A percentile compares a stretch with the other conserved stretches of the same genome.
Conservation (phyloP, 1,139 yeast species). For the Protomyces inundatus region DNA sequence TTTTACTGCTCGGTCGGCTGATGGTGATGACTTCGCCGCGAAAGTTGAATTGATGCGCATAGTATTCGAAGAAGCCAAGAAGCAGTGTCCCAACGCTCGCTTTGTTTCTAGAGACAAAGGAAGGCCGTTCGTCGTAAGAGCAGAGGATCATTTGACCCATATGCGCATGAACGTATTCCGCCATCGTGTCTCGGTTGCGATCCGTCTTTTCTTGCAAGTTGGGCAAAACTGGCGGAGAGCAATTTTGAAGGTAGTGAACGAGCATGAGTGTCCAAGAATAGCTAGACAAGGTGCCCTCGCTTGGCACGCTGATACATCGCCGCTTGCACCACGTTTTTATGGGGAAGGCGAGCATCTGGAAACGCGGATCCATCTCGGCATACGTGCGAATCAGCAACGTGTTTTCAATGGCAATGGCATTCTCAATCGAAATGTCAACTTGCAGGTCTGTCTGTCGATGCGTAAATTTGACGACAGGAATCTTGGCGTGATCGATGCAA, state of each 20-base stretch:
- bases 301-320: conserved; percentile 28
- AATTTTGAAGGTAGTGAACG: conserved; percentile 34
- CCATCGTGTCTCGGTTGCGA: neutral
- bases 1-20: neutral
- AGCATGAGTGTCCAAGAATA: conserved; percentile 35
- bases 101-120: conserved; percentile 29
- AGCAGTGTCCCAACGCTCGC: conserved; percentile 32
- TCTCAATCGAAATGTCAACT: conserved; percentile 35
- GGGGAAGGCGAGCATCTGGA: conserved; percentile 34
- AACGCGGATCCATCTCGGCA: conserved; percentile 34
- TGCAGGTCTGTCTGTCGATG: conserved; percentile 33
- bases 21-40: conserved; percentile 28
- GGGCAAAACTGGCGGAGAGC: conserved; percentile 34
- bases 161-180: conserved; percentile 25
- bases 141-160: conserved; percentile 33
- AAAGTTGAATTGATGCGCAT: conserved; percentile 33
- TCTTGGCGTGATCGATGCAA: conserved; percentile 31
- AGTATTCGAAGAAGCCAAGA: conserved; percentile 33
- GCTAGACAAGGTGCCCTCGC: conserved; percentile 33
- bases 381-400: conserved; percentile 33
- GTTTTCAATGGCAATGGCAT: conserved; percentile 34
- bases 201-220: conserved; percentile 13
- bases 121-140: conserved; percentile 28
- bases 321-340: conserved; percentile 35
- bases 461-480: conserved; percentile 35